These are phyloP conservation scores for Penicillium paneum DNA, from an alignment of 2,329 filamentous ascomycete species.

Conservation along the genomic window DNA sequence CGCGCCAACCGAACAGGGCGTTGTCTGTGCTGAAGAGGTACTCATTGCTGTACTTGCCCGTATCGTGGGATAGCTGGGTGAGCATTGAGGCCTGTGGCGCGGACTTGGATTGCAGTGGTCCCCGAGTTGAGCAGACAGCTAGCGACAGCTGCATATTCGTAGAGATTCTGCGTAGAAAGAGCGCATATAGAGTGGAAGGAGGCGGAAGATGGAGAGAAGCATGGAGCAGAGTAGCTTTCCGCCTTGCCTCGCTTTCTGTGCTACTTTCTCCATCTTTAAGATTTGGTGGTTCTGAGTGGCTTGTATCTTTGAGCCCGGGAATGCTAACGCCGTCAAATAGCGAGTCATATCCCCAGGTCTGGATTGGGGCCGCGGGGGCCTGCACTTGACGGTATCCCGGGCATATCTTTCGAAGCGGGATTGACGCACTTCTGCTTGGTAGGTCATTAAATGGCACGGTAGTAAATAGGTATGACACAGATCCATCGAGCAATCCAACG, in stretches of 20 bases:
- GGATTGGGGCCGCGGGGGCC: conserved; percentile 34
- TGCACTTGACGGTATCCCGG: conserved; percentile 77
- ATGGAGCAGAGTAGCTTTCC: conserved; percentile 45
- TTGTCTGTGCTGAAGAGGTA: conserved; percentile 91
- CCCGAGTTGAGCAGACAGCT: conserved; percentile 50
- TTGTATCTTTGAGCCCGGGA: conserved; percentile 15
- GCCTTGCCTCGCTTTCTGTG: conserved; percentile 15
- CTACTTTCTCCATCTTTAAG: conserved; percentile 54
- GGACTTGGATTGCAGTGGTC: conserved; percentile 42
- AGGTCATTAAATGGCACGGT: conserved; percentile 70
- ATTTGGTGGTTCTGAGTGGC: conserved; percentile 45
- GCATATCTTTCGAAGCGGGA: conserved; percentile 74
- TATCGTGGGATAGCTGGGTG: conserved; percentile 63
- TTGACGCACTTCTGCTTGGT: conserved; percentile 66
- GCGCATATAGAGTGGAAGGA: conserved; percentile 77
- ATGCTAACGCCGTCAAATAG: conserved; percentile 25
- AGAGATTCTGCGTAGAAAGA: conserved; percentile 75
- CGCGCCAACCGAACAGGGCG: conserved; percentile 78
- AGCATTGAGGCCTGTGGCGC: conserved; percentile 46
- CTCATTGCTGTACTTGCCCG: conserved; percentile 82
- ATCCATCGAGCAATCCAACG: conserved; percentile 88
- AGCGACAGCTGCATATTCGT: conserved; percentile 76
- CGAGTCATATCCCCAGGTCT: conserved; percentile 34
- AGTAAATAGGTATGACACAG: conserved; percentile 94
- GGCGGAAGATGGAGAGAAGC: conserved; percentile 55